phyloP scores from a whole-genome alignment of 768 basidiomycete species.

The Xerocomus brunneocitrinus region DNA sequence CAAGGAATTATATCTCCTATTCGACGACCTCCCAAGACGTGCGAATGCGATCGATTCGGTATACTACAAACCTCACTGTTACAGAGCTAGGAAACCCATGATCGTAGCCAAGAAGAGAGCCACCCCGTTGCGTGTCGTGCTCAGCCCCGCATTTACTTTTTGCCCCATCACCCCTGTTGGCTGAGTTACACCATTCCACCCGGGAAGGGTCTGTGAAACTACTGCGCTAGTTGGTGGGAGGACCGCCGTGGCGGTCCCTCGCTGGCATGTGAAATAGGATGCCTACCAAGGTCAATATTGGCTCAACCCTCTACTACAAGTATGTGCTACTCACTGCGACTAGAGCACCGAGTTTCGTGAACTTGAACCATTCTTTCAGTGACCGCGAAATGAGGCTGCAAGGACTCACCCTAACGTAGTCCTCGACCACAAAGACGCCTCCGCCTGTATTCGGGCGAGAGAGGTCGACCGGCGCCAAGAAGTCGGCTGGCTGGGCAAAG shows the following conservation, averaged over 20 bases:
- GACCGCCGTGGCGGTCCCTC: constrained; percentile 52
- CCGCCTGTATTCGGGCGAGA: constrained; percentile 47
- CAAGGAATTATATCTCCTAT: constrained; percentile 17
- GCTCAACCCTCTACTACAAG: not conserved
- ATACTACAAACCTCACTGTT: not conserved
- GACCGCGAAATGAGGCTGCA: not conserved
- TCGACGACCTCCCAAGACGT: constrained; percentile 2
- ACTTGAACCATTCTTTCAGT: constrained; percentile 28
- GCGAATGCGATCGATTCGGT: not conserved
- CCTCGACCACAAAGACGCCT: constrained; percentile 49
- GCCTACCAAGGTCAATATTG: constrained; percentile 36
- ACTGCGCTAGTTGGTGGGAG: constrained; percentile 62
- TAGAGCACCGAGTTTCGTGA: constrained; percentile 51
- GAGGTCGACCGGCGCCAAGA: constrained; percentile 57
- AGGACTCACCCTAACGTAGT: constrained; percentile 49
- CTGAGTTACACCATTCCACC: constrained; percentile 15
- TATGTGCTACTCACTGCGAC: constrained; percentile 47
- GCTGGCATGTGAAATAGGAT: constrained; percentile 71
- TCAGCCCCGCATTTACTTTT: constrained; percentile 21
- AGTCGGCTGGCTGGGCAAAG: constrained; percentile 58
- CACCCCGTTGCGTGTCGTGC: constrained; percentile 18
- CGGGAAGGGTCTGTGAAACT: constrained; percentile 52
- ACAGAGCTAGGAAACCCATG: constrained; percentile 28
- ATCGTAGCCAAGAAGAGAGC: constrained; percentile 24
- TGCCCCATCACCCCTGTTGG: constrained; percentile 13